phyloP scores from a whole-genome alignment of 2,329 filamentous ascomycete genomes.

The Fusarium tupiense region DNA sequence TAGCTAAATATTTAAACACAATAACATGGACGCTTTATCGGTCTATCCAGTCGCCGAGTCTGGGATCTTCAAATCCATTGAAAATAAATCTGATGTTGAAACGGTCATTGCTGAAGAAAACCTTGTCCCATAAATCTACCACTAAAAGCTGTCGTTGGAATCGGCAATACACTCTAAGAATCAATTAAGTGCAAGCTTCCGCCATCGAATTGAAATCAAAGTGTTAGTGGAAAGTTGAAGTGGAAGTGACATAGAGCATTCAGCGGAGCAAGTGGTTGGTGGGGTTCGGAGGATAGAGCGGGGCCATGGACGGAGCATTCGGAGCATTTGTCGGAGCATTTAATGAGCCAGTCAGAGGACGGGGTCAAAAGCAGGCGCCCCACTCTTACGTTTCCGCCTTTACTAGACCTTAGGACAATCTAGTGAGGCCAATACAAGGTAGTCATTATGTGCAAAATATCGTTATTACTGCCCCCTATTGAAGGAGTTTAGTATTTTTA shows the following conservation, averaged over 20 bases:
- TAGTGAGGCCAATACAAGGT: too few species aligned
- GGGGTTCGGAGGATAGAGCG: background rate
- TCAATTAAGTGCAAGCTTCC: background rate
- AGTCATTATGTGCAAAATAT: too few species aligned
- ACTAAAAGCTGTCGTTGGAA: background rate
- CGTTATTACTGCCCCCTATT: background rate
- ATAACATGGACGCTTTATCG: background rate
- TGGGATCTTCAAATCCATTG: background rate
- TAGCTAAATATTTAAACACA: accelerated
- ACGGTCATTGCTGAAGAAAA: accelerated
- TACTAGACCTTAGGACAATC: background rate
- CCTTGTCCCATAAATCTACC: accelerated
- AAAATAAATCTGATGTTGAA: background rate
- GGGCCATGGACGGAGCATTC: background rate
- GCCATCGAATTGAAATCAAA: background rate
- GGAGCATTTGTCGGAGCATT: background rate
- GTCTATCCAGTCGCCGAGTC: background rate
- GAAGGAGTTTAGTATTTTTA: accelerated
- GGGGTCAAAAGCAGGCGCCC: accelerated
- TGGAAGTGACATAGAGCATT: background rate
- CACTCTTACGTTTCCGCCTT: background rate
- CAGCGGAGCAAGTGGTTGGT: background rate
- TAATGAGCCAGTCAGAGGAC: background rate
- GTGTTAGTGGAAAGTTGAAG: background rate
- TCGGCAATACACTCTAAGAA: background rate